Percentiles rank a stretch among this genome's conserved stretches.
Evolutionary conservation across 2,329 filamentous ascomycete genomes (phyloP).

Genomic region (Erysiphe pulchra): DNA sequence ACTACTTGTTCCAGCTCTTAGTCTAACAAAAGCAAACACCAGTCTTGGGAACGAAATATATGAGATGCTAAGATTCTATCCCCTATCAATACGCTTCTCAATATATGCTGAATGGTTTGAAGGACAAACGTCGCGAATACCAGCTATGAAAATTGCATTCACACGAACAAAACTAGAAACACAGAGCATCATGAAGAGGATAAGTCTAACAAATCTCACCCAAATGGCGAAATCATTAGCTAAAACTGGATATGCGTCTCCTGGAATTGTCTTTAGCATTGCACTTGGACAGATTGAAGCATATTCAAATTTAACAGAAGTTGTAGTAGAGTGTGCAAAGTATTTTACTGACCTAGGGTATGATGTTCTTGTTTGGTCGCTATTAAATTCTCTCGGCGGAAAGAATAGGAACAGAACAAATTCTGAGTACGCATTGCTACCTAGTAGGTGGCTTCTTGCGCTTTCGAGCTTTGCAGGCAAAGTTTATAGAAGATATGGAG

Average conservation of each 20-base stretch:
- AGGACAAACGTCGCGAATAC: constrained; percentile 48
- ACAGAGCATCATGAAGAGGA: constrained; percentile 61
- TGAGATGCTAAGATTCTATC: constrained; percentile 54
- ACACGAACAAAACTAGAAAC: constrained; percentile 54
- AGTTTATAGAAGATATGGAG: constrained; percentile 64
- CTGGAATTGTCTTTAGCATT: constrained; percentile 73
- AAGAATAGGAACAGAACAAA: constrained; percentile 37
- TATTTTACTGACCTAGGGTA: constrained; percentile 87
- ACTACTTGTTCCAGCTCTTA: constrained; percentile 67
- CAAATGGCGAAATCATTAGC: constrained; percentile 72
- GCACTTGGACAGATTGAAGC: constrained; percentile 78
- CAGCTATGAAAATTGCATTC: constrained; percentile 58
- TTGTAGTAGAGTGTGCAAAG: constrained; percentile 78
- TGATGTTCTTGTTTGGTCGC: constrained; percentile 77
- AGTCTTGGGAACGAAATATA: constrained; percentile 69
- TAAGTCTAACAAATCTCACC: constrained; percentile 66
- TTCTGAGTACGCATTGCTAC: constrained; percentile 38
- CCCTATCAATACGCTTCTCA: constrained; percentile 51
- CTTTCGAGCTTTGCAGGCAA: constrained; percentile 76
- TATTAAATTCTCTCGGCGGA: constrained; percentile 48
- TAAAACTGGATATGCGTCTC: constrained; percentile 77
- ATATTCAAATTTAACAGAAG: constrained; percentile 85
- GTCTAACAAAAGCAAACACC: constrained; percentile 63
- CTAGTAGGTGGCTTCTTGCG: constrained; percentile 78
- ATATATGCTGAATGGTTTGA: constrained; percentile 89